Conservation (phyloP, 495 filamentous ascomycete species). For the Penicillium turbatum region DNA sequence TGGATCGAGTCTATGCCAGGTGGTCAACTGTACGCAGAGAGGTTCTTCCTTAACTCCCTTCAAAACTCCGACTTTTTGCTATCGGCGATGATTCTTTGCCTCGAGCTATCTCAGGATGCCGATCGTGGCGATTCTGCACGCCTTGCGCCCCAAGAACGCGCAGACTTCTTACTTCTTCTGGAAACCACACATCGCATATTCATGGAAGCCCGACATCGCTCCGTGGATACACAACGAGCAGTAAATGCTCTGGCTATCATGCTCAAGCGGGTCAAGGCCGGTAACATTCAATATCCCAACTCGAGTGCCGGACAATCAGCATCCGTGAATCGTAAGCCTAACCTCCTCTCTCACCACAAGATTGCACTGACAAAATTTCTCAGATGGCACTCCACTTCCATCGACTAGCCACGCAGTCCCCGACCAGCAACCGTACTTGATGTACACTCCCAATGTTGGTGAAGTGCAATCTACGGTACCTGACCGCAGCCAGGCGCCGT, state of each 20-base stretch:
- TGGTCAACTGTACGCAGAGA: conserved; percentile 65
- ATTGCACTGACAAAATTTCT: not conserved
- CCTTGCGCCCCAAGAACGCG: conserved; percentile 28
- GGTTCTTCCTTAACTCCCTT: conserved; percentile 73
- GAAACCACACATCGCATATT: conserved; percentile 69
- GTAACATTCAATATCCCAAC: conserved; percentile 13
- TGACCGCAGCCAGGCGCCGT: conserved; percentile 2
- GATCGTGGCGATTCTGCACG: conserved; percentile 6
- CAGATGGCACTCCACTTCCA: conserved; percentile 11
- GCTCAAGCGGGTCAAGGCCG: conserved; percentile 60
- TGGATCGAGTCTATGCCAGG: conserved; percentile 69
- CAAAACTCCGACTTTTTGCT: conserved; percentile 80
- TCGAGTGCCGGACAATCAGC: conserved; percentile 20
- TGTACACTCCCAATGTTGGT: not conserved
- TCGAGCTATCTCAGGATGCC: conserved; percentile 56
- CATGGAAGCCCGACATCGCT: conserved; percentile 59
- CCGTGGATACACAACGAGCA: conserved; percentile 78
- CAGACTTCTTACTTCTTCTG: conserved; percentile 63
- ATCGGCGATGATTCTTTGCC: conserved; percentile 81
- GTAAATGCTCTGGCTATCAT: conserved; percentile 67
- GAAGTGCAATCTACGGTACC: conserved; percentile 3
- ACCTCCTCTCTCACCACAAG: conserved; percentile 14
- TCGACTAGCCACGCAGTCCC: not conserved
- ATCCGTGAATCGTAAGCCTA: conserved; percentile 19
- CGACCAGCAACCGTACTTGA: conserved; percentile 9